A percentile compares a stretch with the other conserved stretches of the same genome.
phyloP scores from a whole-genome alignment of 192 early-diverging fungal genomes.

The Rhizophagus sp. region DNA sequence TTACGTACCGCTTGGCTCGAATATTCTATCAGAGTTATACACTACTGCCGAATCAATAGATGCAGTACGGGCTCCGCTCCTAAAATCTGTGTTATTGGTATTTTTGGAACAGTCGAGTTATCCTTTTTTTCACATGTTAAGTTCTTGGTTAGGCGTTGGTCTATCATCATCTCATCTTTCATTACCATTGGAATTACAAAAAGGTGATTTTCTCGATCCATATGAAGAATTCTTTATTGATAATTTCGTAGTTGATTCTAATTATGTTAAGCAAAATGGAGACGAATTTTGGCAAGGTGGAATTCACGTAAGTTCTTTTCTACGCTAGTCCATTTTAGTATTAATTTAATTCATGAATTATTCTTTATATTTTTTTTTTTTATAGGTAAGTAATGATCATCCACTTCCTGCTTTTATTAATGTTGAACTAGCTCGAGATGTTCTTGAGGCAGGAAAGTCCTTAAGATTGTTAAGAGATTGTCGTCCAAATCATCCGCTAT shows the following conservation, averaged over 20 bases:
- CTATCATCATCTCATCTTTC: neutral
- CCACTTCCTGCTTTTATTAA: slow-evolving; percentile 34
- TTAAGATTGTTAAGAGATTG: slow-evolving; percentile 37
- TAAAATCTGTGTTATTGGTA: slow-evolving; percentile 34
- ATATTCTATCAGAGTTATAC: slow-evolving; percentile 34
- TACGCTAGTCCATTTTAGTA: neutral
- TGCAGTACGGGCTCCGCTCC: slow-evolving; percentile 3
- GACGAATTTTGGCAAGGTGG: slow-evolving; percentile 17
- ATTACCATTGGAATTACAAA: neutral
- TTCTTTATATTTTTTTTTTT: neutral
- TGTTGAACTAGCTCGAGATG: slow-evolving; percentile 30
- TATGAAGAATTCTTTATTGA: slow-evolving; percentile 41
- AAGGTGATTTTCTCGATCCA: slow-evolving; percentile 20
- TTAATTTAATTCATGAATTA: neutral
- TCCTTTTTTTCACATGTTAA: slow-evolving; percentile 39
- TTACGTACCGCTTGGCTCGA: slow-evolving; percentile 39
- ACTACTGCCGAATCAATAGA: slow-evolving; percentile 23
- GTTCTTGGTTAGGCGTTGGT: slow-evolving; percentile 36
- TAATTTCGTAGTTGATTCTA: neutral
- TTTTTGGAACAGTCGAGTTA: slow-evolving; percentile 33
- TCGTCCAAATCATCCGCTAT: slow-evolving; percentile 32
- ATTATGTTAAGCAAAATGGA: neutral
- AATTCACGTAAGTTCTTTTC: neutral
- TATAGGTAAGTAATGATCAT: slow-evolving; percentile 27
- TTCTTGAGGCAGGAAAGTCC: slow-evolving; percentile 41